Evolutionary conservation across 1,284 basidiomycete species (phyloP), one percentile per base, ranked within the genome.

Genomic region (Puccinia horiana): DNA sequence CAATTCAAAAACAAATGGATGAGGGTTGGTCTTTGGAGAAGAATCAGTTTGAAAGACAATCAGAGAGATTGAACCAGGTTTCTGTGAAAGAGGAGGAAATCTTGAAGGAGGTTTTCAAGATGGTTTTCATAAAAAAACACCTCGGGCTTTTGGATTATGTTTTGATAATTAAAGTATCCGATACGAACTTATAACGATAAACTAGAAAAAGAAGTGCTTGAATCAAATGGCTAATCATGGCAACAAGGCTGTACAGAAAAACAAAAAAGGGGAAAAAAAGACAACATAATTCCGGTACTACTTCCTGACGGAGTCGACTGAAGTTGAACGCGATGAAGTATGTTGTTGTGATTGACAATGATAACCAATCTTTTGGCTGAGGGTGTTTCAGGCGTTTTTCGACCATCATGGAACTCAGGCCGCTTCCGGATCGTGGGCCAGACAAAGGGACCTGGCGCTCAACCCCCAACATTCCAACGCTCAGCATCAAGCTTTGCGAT

Each of bases 401-500:
- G 5, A 26, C 26, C 49, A 16, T 20, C 11, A 20, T 12, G 44
- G 49, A 52, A 52, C 12, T 20, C 49, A 9, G 8, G 18, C 49
- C 20, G 65, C 2, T 20, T 47, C 23, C 40, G 5, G 2, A 40
- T 69, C 23, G 18, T n/a, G n/a, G n/a, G n/a, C n/a, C n/a, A n/a
- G n/a, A n/a, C n/a, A n/a, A n/a, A n/a, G n/a, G n/a, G n/a, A n/a
- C n/a, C n/a, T n/a, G n/a, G n/a, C n/a, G 2, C 20, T 42, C 35
- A 6, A 40, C 37, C 35, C 35, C 32, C 18, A 20, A 69, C 40
- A 23, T 67, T n/a, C 6, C 1, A 12, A 42, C 42, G 65, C 40
- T 26, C 42, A n/a, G 52, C 47, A n/a, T 73, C 70, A 73, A 49
- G 70, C 70, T 40, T 73, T 73, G 29, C 35, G 44, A 2, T 29